These are phyloP conservation scores for Omphalotus guepiniiformis DNA, from an alignment of 768 basidiomycete species.

Conservation along the genomic window DNA sequence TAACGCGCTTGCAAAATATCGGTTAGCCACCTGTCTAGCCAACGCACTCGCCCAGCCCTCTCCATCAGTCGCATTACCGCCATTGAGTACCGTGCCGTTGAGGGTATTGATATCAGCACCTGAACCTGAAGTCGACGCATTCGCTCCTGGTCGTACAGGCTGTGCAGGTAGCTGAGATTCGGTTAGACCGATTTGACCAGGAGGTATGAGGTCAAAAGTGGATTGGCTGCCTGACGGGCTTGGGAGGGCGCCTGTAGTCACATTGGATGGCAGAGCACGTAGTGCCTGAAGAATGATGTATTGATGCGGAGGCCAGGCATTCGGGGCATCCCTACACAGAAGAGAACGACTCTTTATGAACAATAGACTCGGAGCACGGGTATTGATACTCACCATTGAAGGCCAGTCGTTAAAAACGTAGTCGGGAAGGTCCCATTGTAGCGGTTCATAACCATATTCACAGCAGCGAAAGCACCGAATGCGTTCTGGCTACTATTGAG, in stretches of 20 bases:
- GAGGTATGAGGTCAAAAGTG: slow-evolving; percentile 65
- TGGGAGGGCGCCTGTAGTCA: slow-evolving; percentile 57
- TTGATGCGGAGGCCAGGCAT: slow-evolving; percentile 84
- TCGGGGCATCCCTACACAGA: slow-evolving; percentile 70
- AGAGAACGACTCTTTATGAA: neutral
- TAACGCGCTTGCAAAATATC: slow-evolving; percentile 77
- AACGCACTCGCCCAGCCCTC: slow-evolving; percentile 68
- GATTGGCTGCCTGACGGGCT: slow-evolving; percentile 45
- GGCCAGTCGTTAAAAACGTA: slow-evolving; percentile 72
- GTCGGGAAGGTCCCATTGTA: slow-evolving; percentile 87
- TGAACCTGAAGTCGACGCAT: slow-evolving; percentile 48
- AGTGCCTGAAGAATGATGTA: slow-evolving; percentile 80
- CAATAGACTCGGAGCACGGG: neutral
- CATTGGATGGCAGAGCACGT: slow-evolving; percentile 63
- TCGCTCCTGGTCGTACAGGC: slow-evolving; percentile 38
- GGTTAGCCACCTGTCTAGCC: slow-evolving; percentile 73
- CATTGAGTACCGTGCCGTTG: slow-evolving; percentile 56
- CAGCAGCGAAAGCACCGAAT: slow-evolving; percentile 66
- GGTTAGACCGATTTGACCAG: slow-evolving; percentile 76
- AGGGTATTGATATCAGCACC: slow-evolving; percentile 57
- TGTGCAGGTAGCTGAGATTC: slow-evolving; percentile 73
- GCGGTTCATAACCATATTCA: slow-evolving; percentile 75
- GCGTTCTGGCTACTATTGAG: slow-evolving; percentile 52
- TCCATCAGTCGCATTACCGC: slow-evolving; percentile 50
- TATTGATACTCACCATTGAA: slow-evolving; percentile 62